Percentiles rank a stretch among this genome's conserved stretches.
Evolutionary conservation across 768 basidiomycete species (phyloP).

Genomic region (Collybia sp.): DNA sequence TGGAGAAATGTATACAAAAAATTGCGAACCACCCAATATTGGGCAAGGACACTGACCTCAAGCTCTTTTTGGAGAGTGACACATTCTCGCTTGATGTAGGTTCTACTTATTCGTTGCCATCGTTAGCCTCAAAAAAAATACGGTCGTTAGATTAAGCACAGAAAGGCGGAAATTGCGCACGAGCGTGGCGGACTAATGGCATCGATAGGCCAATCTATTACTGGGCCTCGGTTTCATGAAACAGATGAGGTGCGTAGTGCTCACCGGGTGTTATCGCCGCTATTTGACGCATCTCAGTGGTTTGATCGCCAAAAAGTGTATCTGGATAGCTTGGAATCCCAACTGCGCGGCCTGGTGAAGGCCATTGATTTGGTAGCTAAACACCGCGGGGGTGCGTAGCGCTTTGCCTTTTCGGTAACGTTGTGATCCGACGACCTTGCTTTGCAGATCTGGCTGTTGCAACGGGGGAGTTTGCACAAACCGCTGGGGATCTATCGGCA

Average conservation of each 20-base stretch:
- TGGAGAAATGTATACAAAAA: constrained; percentile 91
- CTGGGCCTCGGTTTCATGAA: constrained; percentile 82
- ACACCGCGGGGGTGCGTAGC: constrained; percentile 39
- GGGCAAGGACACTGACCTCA: constrained; percentile 82
- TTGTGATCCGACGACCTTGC: neutral
- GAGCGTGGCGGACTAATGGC: constrained; percentile 84
- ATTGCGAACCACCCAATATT: constrained; percentile 90
- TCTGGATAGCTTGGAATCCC: constrained; percentile 86
- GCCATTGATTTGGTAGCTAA: constrained; percentile 84
- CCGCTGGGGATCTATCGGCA: constrained; percentile 61
- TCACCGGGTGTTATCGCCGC: neutral
- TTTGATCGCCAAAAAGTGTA: constrained; percentile 85
- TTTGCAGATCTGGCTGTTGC: constrained; percentile 61
- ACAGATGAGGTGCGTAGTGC: constrained; percentile 66
- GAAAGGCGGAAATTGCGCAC: constrained; percentile 70
- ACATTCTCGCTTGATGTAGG: constrained; percentile 86
- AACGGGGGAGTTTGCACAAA: constrained; percentile 77
- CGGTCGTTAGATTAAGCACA: constrained; percentile 72
- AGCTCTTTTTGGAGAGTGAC: constrained; percentile 90
- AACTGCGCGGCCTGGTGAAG: constrained; percentile 82
- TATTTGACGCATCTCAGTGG: constrained; percentile 51
- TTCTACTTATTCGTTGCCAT: constrained; percentile 3
- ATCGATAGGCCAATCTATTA: constrained; percentile 71
- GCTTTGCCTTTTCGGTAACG: neutral
- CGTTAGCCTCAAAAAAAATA: constrained; percentile 1